Conservation (phyloP, 179 eudicot genomes). For the Actinidia arguta region DNA sequence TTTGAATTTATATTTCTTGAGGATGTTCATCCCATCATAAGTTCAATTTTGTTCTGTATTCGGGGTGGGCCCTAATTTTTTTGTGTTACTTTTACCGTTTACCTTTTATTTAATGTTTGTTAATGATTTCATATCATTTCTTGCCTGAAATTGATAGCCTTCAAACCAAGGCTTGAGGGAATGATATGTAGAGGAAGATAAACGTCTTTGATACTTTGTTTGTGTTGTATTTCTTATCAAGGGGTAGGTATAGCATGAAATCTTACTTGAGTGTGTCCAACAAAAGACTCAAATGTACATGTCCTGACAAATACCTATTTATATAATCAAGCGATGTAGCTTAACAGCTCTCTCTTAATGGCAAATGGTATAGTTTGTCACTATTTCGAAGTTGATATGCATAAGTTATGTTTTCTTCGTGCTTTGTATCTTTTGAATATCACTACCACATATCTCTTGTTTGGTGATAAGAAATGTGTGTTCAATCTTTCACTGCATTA, state of each 20-base stretch:
- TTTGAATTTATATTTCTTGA: conserved; percentile 2
- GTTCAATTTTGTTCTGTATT: conserved; percentile 21
- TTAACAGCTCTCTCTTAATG: background rate
- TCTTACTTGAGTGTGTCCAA: background rate
- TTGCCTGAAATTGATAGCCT: background rate
- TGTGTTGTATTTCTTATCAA: background rate
- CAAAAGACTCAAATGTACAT: background rate
- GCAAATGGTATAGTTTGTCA: background rate
- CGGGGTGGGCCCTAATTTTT: conserved; percentile 18
- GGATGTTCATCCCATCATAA: conserved; percentile 6
- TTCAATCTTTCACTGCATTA: conserved; percentile 4
- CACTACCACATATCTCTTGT: background rate
- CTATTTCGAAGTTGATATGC: background rate
- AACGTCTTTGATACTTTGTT: background rate
- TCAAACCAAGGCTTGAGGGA: background rate
- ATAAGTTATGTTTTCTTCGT: background rate
- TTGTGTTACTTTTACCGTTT: background rate
- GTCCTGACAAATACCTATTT: background rate
- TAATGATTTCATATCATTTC: background rate
- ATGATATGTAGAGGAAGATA: conserved; percentile 13
- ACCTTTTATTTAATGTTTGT: background rate
- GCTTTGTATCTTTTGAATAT: background rate
- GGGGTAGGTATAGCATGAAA: background rate
- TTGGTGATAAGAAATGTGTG: background rate
- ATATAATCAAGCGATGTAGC: background rate